phyloP scores from a whole-genome alignment of 2,329 filamentous ascomycete genomes.

The Botryotinia narcissicola region DNA sequence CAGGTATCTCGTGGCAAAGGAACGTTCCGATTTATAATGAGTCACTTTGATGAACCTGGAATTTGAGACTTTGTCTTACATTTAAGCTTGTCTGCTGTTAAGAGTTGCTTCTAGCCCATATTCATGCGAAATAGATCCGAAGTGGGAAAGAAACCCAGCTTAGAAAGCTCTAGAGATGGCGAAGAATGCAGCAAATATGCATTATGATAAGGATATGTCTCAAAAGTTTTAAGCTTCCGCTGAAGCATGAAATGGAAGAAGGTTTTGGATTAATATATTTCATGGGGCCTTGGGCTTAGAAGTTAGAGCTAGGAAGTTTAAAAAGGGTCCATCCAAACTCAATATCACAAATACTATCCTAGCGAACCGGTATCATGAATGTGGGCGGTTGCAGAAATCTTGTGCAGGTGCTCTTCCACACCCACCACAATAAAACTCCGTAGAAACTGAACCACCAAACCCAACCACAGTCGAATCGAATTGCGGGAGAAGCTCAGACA shows the following conservation, averaged over 20 bases:
- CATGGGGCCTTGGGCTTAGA: background rate
- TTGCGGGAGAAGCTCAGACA: slow-evolving; percentile 18
- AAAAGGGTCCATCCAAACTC: slow-evolving; percentile 5
- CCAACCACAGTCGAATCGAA: background rate
- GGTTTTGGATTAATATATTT: background rate
- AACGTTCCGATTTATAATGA: slow-evolving; percentile 18
- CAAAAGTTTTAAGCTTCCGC: background rate
- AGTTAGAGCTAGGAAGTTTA: background rate
- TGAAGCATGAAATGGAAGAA: slow-evolving; percentile 1
- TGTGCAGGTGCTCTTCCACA: slow-evolving; percentile 1
- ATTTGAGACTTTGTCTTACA: slow-evolving; percentile 17
- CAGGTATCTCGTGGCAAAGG: slow-evolving; percentile 21
- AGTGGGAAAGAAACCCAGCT: background rate
- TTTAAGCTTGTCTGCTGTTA: background rate
- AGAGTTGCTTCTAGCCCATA: background rate
- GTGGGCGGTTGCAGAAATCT: slow-evolving; percentile 20
- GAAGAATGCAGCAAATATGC: slow-evolving; percentile 5
- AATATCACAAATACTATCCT: background rate
- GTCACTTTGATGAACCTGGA: slow-evolving; percentile 13
- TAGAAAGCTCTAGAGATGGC: background rate
- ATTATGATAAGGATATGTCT: background rate
- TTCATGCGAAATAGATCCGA: slow-evolving; percentile 5
- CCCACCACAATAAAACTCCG: background rate
- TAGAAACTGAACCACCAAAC: background rate
- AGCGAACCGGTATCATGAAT: background rate